Evolutionary conservation across 139 green algal genomes (phyloP), one percentile per base, ranked within the genome.

Genomic region (Penium margaritaceum): DNA sequence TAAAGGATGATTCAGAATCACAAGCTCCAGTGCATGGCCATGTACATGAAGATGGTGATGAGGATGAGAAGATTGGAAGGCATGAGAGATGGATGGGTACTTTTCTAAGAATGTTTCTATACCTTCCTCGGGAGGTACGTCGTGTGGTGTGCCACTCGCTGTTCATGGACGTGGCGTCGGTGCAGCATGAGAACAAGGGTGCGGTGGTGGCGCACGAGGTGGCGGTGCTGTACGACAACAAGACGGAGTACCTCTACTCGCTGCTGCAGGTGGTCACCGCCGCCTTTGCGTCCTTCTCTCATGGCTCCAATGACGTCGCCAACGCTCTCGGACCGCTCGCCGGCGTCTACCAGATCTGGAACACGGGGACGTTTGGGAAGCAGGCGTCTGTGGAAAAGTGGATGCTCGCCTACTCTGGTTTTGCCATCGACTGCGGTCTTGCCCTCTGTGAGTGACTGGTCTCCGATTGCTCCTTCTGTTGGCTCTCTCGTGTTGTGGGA

Each of bases 261-360:
- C 88, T 85, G 17, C 27, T 78, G 7, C 90, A 96, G 84, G 89
- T 97, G 19, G 85, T 95, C 75, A 91, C 90, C 29, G 89, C 92
- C 2, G 87, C 81, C 64, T 88, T 81, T 32, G 88, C 91, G 47
- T 87, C 87, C 1, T 96, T 97, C 70, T 33, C 87, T 77, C 83
- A 87, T 76, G 70, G 83, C 30, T 30, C 72, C 27, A 84, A 78
- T 61, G 77, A 84, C 32, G 81, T 86, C 1, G 83, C 81, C 37
- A 87, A 88, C 71, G 68, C 76, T 29, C 37, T 74, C 19, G 85
- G 81, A 34, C 86, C 89, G 15, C 88, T 89, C 70, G 83, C 85
- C 33, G 82, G 85, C 33, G 83, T 86, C 38, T 81, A 82, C n/a
- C 14, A 63, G 6, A 72, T 76, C 36, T 83, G 63, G 62, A 54